Base-by-base conservation (phyloP, 495 filamentous ascomycete genomes). In the Pseudotulostoma volvatum region DNA sequence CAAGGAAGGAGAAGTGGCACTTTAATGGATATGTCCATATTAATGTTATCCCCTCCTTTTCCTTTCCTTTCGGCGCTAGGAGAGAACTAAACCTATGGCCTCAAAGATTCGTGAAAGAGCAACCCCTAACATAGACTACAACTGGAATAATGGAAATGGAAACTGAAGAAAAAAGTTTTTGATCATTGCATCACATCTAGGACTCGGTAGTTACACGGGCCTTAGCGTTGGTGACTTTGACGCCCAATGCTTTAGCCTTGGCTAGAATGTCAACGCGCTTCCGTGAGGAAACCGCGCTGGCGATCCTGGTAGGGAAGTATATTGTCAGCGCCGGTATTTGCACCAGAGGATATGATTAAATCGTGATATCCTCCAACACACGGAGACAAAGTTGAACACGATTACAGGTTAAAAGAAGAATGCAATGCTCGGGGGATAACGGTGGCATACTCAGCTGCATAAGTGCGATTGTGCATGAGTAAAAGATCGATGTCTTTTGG, bases 211-310 rank as follows among this genome's bases (percentile, higher is more conserved):
- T 92, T 60, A 97, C 83, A 71, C 84, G 86, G 55, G 88, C 92
- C 79, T 93, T 94, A 62, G 85, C 66, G 71, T 97, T 97, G 61
- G 90, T 97, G 60, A 97, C 86, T 80, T 97, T 97, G 57, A 97
- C 90, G 52, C 68, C 81, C 60, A 97, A 69, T 64, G 93, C 79
- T 81, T 95, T 96, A 54, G 90, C 90, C 61, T 84, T 77, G 44
- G 84, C 74, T 58, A 97, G 70, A 66, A 97, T 96, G 49, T 94
- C 85, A 61, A 97, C 78, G 61, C 90, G 76, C 82, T 97, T 97
- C 70, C 88, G 74, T 54, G 90, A 93, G 36, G 92, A 96, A 63
- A 97, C 90, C 55, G 81, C 81, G 73, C 88, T 82, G 57, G 76
- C 82, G 62, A 97, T 97, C 73, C 90, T 95, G 50, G 40, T 39